Percentiles rank a stretch among this genome's conserved stretches.
These are phyloP conservation scores for Colletotrichum sp. DNA, from an alignment of 2,329 filamentous ascomycete species.

Conservation along the genomic window DNA sequence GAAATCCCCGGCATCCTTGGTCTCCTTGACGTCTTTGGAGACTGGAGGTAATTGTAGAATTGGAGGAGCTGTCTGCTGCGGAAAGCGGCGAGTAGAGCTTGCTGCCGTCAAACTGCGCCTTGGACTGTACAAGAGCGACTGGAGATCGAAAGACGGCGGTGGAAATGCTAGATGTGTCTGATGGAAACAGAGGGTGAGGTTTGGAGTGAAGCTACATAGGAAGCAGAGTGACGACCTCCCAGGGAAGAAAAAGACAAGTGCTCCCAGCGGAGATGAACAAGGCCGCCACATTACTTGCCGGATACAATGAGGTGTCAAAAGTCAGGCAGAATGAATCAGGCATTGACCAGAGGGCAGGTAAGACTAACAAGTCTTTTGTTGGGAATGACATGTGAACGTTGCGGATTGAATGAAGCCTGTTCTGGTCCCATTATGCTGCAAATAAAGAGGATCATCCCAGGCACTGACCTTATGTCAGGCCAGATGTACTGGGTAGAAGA, in stretches of 20 bases:
- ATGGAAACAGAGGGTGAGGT: not conserved
- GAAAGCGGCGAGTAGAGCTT: not conserved
- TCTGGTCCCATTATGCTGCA: not conserved
- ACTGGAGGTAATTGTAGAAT: not conserved
- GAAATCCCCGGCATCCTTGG: not conserved
- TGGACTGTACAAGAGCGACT: not conserved
- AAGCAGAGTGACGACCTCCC: not conserved
- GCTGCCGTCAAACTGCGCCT: not conserved
- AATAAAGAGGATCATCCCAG: not conserved
- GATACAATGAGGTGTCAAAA: not conserved
- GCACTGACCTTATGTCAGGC: not conserved
- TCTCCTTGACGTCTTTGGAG: not conserved
- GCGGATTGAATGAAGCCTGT: not conserved
- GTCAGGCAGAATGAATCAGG: not conserved
- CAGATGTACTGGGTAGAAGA: not conserved
- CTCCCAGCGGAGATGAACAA: not conserved
- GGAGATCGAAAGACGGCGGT: not conserved
- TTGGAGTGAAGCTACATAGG: not conserved
- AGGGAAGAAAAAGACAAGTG: not conserved
- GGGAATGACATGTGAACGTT: not conserved
- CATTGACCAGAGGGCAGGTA: not conserved
- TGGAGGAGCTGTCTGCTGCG: not conserved
- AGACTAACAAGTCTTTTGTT: not conserved
- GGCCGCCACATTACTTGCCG: not conserved
- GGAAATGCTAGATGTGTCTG: not conserved